Base-by-base conservation (phyloP, 768 basidiomycete genomes). In the Termitomyces sp. region DNA sequence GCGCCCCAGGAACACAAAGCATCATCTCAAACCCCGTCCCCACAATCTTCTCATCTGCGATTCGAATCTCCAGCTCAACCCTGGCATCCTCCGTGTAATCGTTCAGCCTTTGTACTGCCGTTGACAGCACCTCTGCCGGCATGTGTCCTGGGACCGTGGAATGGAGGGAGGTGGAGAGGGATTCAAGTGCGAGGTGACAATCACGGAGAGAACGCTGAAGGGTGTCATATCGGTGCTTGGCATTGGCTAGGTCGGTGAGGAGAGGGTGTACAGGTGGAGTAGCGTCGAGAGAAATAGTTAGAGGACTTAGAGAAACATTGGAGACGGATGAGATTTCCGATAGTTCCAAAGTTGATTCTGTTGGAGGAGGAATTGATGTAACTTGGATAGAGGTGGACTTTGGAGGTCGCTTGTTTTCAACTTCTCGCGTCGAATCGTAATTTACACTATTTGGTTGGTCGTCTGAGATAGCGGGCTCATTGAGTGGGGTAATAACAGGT, bases 61-160 rank as follows among this genome's bases (percentile, higher is more conserved):
- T 72, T 24, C 83, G 81, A 41, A 93, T 92, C 71, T 93, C 91
- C 22, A 94, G 72, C 66, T 93, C 91, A 10, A 94, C 91, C 1
- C 88, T 82, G 1, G 83, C 83, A 61, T 92, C 91, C 66, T 92
- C 91, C 5, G 81, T 81, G 65, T 80, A 89, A 66, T 94, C 88
- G 53, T 83, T 77, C 43, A 94, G 74, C 8, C 90, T 77, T 26
- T 82, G 75, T 18, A 88, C 70, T 5, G 83, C 85, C 0, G 74
- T 74, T 20, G 71, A 71, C 4, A 92, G 63, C 16, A 83, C 68
- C 5, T 74, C 69, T 4, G 63, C 29, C 7, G 71, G 63, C 32
- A 73, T 65, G 18, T 55, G 57, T 47, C 49, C 53, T 27, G 49
- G 6, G 10, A 58, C 60, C 0, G 53, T 29, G 2, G 69, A 60